Base-by-base conservation (phyloP, 768 basidiomycete species). In the Hygrophorus pudorinus region DNA sequence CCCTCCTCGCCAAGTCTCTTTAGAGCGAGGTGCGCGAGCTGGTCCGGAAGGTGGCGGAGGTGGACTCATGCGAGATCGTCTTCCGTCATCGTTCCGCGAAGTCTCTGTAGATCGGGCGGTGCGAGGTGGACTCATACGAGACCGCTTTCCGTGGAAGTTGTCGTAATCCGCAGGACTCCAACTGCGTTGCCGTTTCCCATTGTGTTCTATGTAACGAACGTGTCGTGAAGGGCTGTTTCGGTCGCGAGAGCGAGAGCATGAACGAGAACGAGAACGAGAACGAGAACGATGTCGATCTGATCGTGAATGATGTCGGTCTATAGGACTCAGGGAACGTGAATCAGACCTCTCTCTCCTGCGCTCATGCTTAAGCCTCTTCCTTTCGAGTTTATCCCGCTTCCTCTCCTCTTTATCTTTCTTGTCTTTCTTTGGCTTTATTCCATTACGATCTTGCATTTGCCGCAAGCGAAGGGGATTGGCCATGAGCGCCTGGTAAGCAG, bases 381-480 rank as follows among this genome's bases (percentile, higher is more conserved):
- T 62, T 46, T 73, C 68, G 50, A 72, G 67, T 51, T 72, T 73
- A 47, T 68, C 67, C 30, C 59, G 59, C 50, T 68, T 73, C 55
- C 71, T 75, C 56, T 80, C 75, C 50, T 79, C 78, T 58, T 84
- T 83, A 46, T 80, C 80, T 63, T 79, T 79, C 59, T 85, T 83
- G 47, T 80, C 79, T 57, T 83, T 83, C 66, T 86, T 85, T 4
- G 78, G 70, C 55, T 83, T 82, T 40, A 89, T 78, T n/a, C 88
- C 88, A 43, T 81, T 80, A 31, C 79, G 72, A 59, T 85, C 78
- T 60, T 87, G 81, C 70, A 92, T 65, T 59, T 88, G 81, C 45
- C 81, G 77, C 37, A 92, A 66, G 17, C 86, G 86, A 27, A 90
- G 75, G 24, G 90, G 90, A 53, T 93, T 92, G 38, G 83, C 77